Percentiles rank a stretch among this genome's conserved stretches.
phyloP scores from a whole-genome alignment of 352 stramenopile species.

The Pythium aristosporum region DNA sequence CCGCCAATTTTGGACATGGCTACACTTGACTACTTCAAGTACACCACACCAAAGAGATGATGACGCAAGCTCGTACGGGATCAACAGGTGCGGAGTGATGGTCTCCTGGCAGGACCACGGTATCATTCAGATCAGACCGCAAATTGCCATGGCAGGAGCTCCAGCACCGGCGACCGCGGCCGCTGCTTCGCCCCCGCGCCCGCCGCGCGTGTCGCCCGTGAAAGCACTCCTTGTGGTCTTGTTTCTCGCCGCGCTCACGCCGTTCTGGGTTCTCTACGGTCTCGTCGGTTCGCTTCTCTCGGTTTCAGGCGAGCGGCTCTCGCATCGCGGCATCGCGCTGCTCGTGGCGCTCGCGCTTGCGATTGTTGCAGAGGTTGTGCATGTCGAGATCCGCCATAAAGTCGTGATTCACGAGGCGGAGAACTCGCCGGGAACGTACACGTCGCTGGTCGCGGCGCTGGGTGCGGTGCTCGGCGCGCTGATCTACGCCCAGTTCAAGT shows the following conservation, averaged over 20 bases:
- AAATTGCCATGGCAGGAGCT: not conserved
- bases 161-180: not conserved
- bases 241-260: slow-evolving; percentile 34
- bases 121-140: not conserved
- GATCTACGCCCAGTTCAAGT: slow-evolving; percentile 45
- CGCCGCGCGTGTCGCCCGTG: slow-evolving; percentile 22
- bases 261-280: slow-evolving; percentile 46
- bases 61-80: not conserved
- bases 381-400: slow-evolving; percentile 15
- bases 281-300: slow-evolving; percentile 42
- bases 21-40: not conserved
- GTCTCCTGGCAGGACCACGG: not conserved
- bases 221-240: slow-evolving; percentile 31
- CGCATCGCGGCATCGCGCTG: slow-evolving; percentile 22
- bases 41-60: not conserved
- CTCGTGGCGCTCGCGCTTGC: slow-evolving; percentile 25
- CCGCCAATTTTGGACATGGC: slow-evolving; percentile 3
- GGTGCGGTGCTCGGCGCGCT: slow-evolving; percentile 30
- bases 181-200: not conserved
- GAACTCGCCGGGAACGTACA: slow-evolving; percentile 6
- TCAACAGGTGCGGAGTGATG: not conserved
- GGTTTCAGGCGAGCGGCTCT: slow-evolving; percentile 28
- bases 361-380: slow-evolving; percentile 27
- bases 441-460: slow-evolving; percentile 8
- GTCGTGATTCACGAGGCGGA: slow-evolving; percentile 8